Conservation (phyloP, 768 basidiomycete genomes). For the Amanita pseudoporphyria region DNA sequence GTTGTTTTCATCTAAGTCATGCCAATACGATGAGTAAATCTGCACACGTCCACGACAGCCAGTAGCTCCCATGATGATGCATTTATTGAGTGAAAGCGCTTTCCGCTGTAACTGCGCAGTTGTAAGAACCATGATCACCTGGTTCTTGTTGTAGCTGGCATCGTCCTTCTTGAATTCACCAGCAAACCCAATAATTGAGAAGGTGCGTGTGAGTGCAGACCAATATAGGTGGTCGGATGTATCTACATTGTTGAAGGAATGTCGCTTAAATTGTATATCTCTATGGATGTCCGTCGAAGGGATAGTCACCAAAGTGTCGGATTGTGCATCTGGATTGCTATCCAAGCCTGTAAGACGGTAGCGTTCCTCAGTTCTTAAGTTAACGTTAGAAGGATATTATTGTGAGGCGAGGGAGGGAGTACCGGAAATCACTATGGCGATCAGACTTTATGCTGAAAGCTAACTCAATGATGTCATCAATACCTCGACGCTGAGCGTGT, state of each 20-base stretch:
- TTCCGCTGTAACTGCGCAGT: constrained; percentile 9
- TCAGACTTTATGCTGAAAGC: not conserved
- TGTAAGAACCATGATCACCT: constrained; percentile 8
- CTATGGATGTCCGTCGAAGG: too few species aligned
- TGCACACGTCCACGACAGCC: constrained; percentile 7
- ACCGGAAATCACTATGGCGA: too few species aligned
- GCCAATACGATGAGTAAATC: too few species aligned
- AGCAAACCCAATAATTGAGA: constrained; percentile 4
- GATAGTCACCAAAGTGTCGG: constrained; percentile 6
- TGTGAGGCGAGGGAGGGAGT: not conserved
- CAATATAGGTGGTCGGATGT: not conserved
- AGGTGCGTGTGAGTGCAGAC: not conserved
- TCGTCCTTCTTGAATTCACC: too few species aligned
- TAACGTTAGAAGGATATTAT: not conserved
- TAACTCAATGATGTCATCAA: constrained; percentile 8
- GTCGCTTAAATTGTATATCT: too few species aligned
- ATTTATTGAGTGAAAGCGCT: too few species aligned
- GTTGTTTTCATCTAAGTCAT: too few species aligned
- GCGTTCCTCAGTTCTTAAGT: not conserved
- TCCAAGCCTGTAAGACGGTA: not conserved
- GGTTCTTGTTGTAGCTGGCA: constrained; percentile 2
- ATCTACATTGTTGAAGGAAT: not conserved
- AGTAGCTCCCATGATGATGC: constrained; percentile 6
- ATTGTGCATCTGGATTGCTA: constrained; percentile 7
- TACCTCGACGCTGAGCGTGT: constrained; percentile 7